Conservation (phyloP, 495 filamentous ascomycete genomes). For the Hypoxylon subgilvum region DNA sequence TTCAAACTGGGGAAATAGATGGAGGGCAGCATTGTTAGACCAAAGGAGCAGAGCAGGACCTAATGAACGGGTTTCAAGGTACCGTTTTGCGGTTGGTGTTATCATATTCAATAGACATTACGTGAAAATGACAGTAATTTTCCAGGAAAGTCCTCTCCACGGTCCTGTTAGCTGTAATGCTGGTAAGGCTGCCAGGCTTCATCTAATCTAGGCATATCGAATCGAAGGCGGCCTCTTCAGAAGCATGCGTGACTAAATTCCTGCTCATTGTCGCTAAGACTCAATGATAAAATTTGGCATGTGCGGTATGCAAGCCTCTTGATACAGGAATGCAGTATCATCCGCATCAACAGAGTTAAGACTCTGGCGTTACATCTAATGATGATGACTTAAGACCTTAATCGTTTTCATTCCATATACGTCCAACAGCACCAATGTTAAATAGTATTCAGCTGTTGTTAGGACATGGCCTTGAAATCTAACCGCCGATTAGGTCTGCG, state of each 20-base stretch:
- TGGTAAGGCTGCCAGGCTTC: background rate
- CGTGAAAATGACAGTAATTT: background rate
- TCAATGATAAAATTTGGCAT: no score
- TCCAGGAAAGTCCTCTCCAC: background rate
- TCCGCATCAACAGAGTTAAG: no score
- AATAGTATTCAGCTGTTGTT: background rate
- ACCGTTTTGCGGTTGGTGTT: background rate
- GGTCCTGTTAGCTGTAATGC: background rate
- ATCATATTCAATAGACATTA: conserved; percentile 3
- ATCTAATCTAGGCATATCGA: no score
- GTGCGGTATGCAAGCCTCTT: no score
- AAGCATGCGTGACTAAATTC: no score
- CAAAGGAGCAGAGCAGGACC: background rate
- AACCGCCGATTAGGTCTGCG: no score
- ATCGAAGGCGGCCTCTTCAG: no score
- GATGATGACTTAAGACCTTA: background rate
- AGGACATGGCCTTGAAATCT: no score
- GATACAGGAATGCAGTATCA: no score
- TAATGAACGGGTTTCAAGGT: conserved; percentile 4
- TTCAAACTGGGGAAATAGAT: conserved; percentile 84
- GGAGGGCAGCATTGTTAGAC: background rate
- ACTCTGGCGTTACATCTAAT: no score
- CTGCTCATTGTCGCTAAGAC: no score
- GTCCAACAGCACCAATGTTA: no score
- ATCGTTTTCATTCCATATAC: background rate